Evolutionary conservation across 306 rosid species (phyloP).

Genomic region (Cucurbita moschata): DNA sequence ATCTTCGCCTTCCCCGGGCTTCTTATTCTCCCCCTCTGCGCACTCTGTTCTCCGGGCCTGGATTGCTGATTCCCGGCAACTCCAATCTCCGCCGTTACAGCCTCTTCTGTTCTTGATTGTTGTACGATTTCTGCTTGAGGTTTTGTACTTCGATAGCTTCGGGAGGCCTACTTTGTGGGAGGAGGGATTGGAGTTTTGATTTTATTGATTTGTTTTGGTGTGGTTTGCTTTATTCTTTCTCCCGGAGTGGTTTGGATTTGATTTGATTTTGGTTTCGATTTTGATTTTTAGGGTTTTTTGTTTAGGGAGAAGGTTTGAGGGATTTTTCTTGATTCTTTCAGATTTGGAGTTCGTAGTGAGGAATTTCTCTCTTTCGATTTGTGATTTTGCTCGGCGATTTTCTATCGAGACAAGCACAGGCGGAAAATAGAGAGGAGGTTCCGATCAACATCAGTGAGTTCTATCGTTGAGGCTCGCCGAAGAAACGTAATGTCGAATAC

Average conservation of each 20-base stretch:
- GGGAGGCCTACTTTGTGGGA: background rate
- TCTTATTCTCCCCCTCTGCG: background rate
- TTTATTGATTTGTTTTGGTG: background rate
- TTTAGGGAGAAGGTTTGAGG: too few relatives aligned
- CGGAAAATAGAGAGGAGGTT: background rate
- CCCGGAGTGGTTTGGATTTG: background rate
- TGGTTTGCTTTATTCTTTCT: background rate
- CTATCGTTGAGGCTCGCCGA: background rate
- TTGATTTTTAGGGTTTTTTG: background rate
- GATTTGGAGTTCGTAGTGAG: background rate
- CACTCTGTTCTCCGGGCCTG: background rate
- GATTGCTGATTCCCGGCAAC: background rate
- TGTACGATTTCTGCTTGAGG: background rate
- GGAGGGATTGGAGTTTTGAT: background rate
- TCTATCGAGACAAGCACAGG: background rate
- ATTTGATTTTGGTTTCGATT: background rate
- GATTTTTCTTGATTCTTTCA: background rate
- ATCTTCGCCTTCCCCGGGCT: background rate
- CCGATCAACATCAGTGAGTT: background rate
- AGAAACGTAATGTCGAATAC: conserved; percentile 18
- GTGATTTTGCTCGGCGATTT: background rate
- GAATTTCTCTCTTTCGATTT: too few relatives aligned
- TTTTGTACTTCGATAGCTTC: background rate
- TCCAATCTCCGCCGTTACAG: background rate
- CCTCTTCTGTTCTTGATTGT: background rate